These are phyloP conservation scores for Pseudopyricularia cyperi DNA, from an alignment of 2,329 filamentous ascomycete species.

Conservation along the genomic window DNA sequence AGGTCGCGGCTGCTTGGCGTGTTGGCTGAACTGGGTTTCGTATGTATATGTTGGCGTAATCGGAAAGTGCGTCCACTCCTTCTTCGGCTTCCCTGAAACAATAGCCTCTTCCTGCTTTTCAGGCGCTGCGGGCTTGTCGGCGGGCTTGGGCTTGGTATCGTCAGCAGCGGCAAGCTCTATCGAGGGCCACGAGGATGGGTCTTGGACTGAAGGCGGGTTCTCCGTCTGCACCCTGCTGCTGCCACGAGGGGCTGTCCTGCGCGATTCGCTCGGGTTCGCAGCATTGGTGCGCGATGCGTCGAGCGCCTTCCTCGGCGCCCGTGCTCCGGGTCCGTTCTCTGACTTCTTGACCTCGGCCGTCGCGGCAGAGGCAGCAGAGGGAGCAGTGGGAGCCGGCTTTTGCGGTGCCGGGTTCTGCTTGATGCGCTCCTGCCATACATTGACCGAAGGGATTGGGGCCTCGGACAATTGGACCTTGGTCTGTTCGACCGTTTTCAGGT, in stretches of 20 bases:
- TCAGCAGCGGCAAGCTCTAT: conserved; percentile 58
- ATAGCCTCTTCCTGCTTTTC: conserved; percentile 50
- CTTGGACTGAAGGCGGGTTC: conserved; percentile 52
- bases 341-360: conserved; percentile 30
- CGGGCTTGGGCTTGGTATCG: conserved; percentile 60
- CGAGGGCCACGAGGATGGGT: conserved; percentile 79
- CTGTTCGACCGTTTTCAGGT: conserved; percentile 23
- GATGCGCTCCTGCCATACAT: conserved; percentile 72
- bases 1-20: conserved; percentile 22
- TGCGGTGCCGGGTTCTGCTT: conserved; percentile 21
- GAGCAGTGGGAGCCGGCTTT: conserved; percentile 18
- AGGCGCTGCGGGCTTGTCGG: not conserved
- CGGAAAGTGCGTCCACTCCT: conserved; percentile 73
- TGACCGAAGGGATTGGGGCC: conserved; percentile 71
- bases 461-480: conserved; percentile 59
- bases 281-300: conserved; percentile 6
- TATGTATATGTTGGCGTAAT: conserved; percentile 80
- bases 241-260: conserved; percentile 30
- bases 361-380: conserved; percentile 8
- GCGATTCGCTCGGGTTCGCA: conserved; percentile 19
- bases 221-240: conserved; percentile 20
- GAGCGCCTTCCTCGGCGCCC: conserved; percentile 19
- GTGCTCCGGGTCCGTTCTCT: conserved; percentile 16
- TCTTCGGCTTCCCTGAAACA: conserved; percentile 46
- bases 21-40: conserved; percentile 44